Evolutionary conservation across 2,329 filamentous ascomycete genomes (phyloP), one percentile per base, ranked within the genome.

Genomic region (Phialophora macrospora): DNA sequence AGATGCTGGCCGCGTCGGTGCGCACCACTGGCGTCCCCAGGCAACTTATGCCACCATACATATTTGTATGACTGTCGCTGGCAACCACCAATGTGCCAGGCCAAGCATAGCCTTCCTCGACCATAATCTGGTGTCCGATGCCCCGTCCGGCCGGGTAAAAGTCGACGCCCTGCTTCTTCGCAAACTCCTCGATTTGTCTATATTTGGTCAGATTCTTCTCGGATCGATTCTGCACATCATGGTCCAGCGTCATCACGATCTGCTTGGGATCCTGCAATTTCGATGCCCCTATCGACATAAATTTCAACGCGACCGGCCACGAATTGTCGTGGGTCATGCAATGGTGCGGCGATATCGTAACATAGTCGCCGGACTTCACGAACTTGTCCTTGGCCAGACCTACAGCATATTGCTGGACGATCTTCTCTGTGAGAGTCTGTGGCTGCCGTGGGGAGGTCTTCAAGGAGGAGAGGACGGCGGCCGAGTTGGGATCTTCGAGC

Each of bases 61-160:
- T 90, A 77, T 93, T 95, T 34, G 83, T 87, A 76, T 97, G 93
- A 52, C 77, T 80, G 67, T 82, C 81, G 0, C 86, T 90, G 0
- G 91, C 94, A 1, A 97, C 93, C 0, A 85, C 86, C 58, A 97
- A 77, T 0, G 91, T 96, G 1, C 91, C 90, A 0, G 94, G 94
- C 92, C 92, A 98, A 73, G 82, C 90, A 82, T 83, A 92, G 14
- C 88, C 89, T 76, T 92, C 92, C 76, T 97, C 93, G 0, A 96
- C 86, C 90, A 95, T 93, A 71, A 94, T 89, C 77, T 97, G 94
- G 76, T 97, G 94, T 0, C 93, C 93, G 73, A 97, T 97, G 12
- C 92, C 92, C 52, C 87, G 79, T 1, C 91, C 91, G 0, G 91
- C 89, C 1, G 88, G 88, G 73, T 89, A 96, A 75, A 93, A 93